phyloP scores from a whole-genome alignment of 1,139 yeast species.

The Ashbya aceris region DNA sequence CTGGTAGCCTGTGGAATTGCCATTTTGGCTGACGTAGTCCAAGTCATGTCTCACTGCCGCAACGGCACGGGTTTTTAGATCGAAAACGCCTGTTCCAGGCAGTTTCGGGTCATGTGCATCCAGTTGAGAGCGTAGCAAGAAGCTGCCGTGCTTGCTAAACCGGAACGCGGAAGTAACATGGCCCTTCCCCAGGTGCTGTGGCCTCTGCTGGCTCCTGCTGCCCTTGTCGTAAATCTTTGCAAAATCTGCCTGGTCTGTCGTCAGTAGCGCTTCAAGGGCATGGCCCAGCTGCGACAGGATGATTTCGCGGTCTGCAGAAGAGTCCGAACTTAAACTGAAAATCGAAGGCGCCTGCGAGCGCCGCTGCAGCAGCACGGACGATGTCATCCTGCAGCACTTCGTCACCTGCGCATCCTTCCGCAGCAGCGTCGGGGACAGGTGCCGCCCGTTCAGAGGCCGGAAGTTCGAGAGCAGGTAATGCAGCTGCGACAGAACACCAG shows the following conservation, averaged over 20 bases:
- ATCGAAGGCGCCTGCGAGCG: conserved; percentile 32
- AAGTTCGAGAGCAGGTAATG: conserved; percentile 61
- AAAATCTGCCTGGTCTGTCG: conserved; percentile 45
- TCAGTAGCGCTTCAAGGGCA: conserved; percentile 63
- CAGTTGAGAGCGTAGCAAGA: conserved; percentile 80
- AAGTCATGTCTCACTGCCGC: conserved; percentile 77
- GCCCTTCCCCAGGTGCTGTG: conserved; percentile 9
- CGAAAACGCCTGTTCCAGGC: conserved; percentile 91
- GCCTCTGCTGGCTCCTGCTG: neutral
- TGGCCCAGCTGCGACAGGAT: conserved; percentile 74
- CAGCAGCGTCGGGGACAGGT: conserved; percentile 2
- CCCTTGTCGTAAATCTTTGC: conserved; percentile 28
- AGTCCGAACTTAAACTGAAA: conserved; percentile 65
- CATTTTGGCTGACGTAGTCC: conserved; percentile 46
- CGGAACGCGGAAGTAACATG: conserved; percentile 42
- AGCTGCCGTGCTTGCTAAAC: conserved; percentile 58
- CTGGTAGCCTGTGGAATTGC: conserved; percentile 55
- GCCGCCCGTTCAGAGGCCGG: conserved; percentile 24
- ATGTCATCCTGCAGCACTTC: conserved; percentile 35
- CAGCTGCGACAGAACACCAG: conserved; percentile 62
- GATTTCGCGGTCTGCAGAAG: conserved; percentile 57
- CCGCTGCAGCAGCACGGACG: conserved; percentile 36
- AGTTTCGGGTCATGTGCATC: conserved; percentile 71
- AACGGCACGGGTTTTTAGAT: conserved; percentile 84
- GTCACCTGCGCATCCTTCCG: conserved; percentile 26